A percentile compares a stretch with the other conserved stretches of the same genome.
Evolutionary conservation across 2,329 filamentous ascomycete genomes (phyloP).

Genomic region (Tothia fuscella): DNA sequence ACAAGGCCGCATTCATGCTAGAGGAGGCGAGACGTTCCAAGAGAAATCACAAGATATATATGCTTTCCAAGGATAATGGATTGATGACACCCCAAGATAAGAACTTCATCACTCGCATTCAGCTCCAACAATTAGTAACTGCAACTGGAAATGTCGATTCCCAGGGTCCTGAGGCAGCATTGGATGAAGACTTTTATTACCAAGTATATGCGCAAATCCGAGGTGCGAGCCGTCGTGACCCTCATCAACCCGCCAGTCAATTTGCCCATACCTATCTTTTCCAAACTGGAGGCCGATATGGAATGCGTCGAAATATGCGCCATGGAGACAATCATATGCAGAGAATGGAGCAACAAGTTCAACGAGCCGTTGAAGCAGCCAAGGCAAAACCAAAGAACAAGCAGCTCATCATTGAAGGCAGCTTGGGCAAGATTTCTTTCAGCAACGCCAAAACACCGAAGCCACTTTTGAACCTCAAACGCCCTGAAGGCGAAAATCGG

Average conservation of each 20-base stretch:
- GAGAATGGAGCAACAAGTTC: conserved; percentile 98
- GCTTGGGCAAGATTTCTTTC: conserved; percentile 94
- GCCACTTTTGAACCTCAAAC: conserved; percentile 89
- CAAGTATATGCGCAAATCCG: conserved; percentile 94
- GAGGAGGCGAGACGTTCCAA: conserved; percentile 94
- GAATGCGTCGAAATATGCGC: conserved; percentile 61
- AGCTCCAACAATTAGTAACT: conserved; percentile 88
- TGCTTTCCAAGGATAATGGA: conserved; percentile 86
- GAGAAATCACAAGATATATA: conserved; percentile 94
- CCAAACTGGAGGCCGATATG: conserved; percentile 78
- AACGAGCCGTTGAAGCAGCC: conserved; percentile 89
- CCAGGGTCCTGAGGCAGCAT: conserved; percentile 62
- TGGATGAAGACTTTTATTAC: conserved; percentile 95
- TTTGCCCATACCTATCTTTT: conserved; percentile 97
- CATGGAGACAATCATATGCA: conserved; percentile 95
- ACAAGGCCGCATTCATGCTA: conserved; percentile 70
- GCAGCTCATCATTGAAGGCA: conserved; percentile 90
- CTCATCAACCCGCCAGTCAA: conserved; percentile 84
- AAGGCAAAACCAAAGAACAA: conserved; percentile 98
- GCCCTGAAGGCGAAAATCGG: conserved; percentile 56
- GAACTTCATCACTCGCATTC: conserved; percentile 97
- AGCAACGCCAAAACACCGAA: conserved; percentile 98
- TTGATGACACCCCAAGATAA: conserved; percentile 99
- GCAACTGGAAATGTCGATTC: conserved; percentile 82
- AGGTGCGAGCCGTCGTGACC: conserved; percentile 77